phyloP scores from a whole-genome alignment of 371 early-diverging fungal species.

The Choanephora cucurbitarum region DNA sequence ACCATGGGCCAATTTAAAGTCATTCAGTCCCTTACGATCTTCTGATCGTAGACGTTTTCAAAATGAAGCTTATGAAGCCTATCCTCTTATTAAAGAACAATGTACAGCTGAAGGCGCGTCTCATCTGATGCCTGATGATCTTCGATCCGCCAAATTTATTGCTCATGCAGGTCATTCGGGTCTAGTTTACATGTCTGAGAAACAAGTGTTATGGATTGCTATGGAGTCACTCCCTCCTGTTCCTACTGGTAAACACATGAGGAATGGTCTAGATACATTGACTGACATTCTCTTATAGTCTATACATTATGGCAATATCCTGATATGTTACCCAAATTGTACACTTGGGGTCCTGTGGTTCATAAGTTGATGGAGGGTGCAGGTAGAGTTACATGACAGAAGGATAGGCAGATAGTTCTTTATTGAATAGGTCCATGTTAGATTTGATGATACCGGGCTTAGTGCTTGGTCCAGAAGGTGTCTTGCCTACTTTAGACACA shows the following conservation, averaged over 20 bases:
- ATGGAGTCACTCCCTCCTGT: conserved; percentile 38
- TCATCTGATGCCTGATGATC: conserved; percentile 54
- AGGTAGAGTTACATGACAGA: too few relatives aligned
- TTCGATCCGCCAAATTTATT: conserved; percentile 65
- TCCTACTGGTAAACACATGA: conserved; percentile 37
- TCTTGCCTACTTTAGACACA: conserved; percentile 44
- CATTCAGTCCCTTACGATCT: conserved; percentile 61
- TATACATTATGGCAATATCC: conserved; percentile 72
- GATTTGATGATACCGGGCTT: conserved; percentile 70
- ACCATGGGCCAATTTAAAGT: conserved; percentile 55
- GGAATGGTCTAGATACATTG: too few relatives aligned
- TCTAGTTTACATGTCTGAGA: conserved; percentile 56
- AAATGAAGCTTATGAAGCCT: conserved; percentile 55
- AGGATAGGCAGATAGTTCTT: too few relatives aligned
- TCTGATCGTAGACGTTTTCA: conserved; percentile 63
- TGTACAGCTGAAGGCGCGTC: conserved; percentile 32
- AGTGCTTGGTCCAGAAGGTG: conserved; percentile 47
- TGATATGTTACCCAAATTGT: conserved; percentile 56
- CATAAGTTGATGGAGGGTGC: conserved; percentile 68
- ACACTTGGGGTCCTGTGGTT: conserved; percentile 64
- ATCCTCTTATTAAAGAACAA: conserved; percentile 44
- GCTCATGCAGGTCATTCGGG: conserved; percentile 63
- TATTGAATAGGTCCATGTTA: too few relatives aligned
- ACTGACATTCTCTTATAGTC: too few relatives aligned
- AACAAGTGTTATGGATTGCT: conserved; percentile 65